Percentiles rank a stretch among this genome's conserved stretches.
Conservation (phyloP, 2,329 filamentous ascomycete species). For the Neurospora sp. region DNA sequence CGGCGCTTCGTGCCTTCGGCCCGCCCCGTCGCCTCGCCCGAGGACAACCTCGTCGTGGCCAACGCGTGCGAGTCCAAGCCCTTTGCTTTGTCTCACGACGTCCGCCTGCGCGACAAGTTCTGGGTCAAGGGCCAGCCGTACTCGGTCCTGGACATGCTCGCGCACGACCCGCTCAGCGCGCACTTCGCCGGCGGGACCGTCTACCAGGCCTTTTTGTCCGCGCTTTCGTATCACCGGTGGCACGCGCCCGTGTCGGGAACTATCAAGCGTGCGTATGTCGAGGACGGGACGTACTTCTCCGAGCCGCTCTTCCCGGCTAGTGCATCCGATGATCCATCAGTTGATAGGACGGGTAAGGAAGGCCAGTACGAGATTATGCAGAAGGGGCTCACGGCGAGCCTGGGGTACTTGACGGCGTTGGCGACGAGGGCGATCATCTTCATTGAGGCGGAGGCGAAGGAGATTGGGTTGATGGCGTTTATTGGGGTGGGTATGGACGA, state of each 20-base stretch:
- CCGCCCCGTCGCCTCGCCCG: conserved; percentile 47
- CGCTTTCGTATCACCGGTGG: conserved; percentile 63
- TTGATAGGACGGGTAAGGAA: neutral
- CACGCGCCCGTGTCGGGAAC: conserved; percentile 57
- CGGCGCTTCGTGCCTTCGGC: conserved; percentile 42
- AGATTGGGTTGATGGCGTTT: conserved; percentile 61
- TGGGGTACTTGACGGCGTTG: conserved; percentile 58
- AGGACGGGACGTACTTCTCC: conserved; percentile 59
- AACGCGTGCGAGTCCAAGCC: conserved; percentile 58
- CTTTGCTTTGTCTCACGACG: conserved; percentile 40
- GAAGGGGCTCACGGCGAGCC: conserved; percentile 38
- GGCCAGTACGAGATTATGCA: conserved; percentile 26
- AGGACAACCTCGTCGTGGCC: conserved; percentile 43
- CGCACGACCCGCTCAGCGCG: conserved; percentile 39
- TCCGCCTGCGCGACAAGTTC: conserved; percentile 50
- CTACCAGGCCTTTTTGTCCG: conserved; percentile 62
- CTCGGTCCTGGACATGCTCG: conserved; percentile 54
- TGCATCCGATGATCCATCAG: conserved; percentile 5
- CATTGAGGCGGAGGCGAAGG: conserved; percentile 58
- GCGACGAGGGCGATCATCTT: conserved; percentile 62
- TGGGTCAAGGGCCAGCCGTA: conserved; percentile 64
- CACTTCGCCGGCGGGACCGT: conserved; percentile 55
- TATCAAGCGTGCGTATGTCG: conserved; percentile 45
- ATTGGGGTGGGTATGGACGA: conserved; percentile 69
- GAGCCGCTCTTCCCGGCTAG: conserved; percentile 36